phyloP scores from a whole-genome alignment of 768 basidiomycete genomes.

The Suillus cothurnatus region DNA sequence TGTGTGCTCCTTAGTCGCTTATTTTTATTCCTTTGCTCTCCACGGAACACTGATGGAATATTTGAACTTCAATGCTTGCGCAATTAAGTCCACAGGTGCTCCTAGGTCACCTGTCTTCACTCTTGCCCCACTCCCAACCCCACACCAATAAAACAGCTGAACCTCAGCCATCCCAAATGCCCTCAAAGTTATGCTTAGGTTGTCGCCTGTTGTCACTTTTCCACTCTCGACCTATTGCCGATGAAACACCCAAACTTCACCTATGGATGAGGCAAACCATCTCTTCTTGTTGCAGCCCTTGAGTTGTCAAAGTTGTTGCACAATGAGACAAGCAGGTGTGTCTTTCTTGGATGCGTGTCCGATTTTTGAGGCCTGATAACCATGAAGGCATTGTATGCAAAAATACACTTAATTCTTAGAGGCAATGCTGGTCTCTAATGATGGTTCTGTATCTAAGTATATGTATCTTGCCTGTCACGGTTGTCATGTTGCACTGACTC shows the following conservation, averaged over 20 bases:
- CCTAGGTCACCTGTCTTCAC: neutral
- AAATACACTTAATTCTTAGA: too few species aligned
- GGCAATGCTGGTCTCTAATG: too few species aligned
- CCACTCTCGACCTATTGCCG: neutral
- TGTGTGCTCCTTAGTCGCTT: neutral
- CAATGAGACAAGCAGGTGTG: neutral
- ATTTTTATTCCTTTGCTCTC: neutral
- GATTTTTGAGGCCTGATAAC: neutral
- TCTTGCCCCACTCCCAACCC: neutral
- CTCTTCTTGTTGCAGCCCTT: neutral
- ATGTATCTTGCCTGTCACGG: too few species aligned
- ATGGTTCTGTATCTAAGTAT: too few species aligned
- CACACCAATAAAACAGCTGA: neutral
- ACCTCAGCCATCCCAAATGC: neutral
- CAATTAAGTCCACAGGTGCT: neutral
- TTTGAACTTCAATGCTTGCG: neutral
- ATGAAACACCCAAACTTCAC: neutral
- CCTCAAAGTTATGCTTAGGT: neutral
- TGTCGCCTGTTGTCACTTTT: neutral
- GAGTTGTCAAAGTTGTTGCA: neutral
- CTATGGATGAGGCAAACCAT: neutral
- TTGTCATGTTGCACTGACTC: too few species aligned
- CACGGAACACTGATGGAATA: neutral
- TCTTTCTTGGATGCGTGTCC: neutral
- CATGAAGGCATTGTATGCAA: neutral